A percentile compares a stretch with the other conserved stretches of the same genome.
These are phyloP conservation scores for Vaccinium corymbosum DNA, from an alignment of 148 eudicot genomes.

Conservation along the genomic window DNA sequence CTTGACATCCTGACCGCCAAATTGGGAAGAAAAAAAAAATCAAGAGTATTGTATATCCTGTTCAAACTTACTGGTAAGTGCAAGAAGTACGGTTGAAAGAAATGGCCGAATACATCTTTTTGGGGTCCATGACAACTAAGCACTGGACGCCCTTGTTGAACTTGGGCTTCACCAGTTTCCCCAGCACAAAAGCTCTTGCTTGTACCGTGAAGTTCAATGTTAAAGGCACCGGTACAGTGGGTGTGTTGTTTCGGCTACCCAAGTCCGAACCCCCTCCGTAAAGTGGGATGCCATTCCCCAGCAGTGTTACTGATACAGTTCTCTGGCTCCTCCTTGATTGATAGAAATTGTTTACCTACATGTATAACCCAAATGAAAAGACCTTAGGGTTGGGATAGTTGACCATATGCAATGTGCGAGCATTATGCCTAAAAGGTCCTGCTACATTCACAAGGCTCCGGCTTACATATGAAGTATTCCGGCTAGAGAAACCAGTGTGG, in stretches of 20 bases:
- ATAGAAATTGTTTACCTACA: slow-evolving; percentile 61
- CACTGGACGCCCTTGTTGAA: slow-evolving; percentile 55
- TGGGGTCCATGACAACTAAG: slow-evolving; percentile 50
- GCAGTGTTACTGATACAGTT: slow-evolving; percentile 36
- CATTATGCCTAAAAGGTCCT: neutral
- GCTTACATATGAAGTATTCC: too few relatives aligned
- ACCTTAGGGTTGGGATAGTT: neutral
- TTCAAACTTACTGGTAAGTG: slow-evolving; percentile 21
- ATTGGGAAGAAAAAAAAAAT: neutral
- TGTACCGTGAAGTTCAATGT: slow-evolving; percentile 50
- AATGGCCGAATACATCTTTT: slow-evolving; percentile 49
- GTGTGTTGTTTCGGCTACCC: slow-evolving; percentile 40
- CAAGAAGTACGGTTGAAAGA: slow-evolving; percentile 48
- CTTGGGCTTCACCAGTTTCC: slow-evolving; percentile 75
- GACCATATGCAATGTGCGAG: neutral
- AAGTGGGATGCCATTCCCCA: slow-evolving; percentile 51
- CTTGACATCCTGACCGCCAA: too few relatives aligned
- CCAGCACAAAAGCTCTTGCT: slow-evolving; percentile 74
- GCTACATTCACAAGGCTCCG: neutral
- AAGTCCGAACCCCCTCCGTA: slow-evolving; percentile 63
- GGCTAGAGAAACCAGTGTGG: too few relatives aligned
- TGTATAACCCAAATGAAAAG: neutral
- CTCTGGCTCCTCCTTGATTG: slow-evolving; percentile 63
- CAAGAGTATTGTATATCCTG: neutral
- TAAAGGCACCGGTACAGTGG: slow-evolving; percentile 47